These are phyloP conservation scores for Boletus edulis DNA, from an alignment of 768 basidiomycete species.

Conservation along the genomic window DNA sequence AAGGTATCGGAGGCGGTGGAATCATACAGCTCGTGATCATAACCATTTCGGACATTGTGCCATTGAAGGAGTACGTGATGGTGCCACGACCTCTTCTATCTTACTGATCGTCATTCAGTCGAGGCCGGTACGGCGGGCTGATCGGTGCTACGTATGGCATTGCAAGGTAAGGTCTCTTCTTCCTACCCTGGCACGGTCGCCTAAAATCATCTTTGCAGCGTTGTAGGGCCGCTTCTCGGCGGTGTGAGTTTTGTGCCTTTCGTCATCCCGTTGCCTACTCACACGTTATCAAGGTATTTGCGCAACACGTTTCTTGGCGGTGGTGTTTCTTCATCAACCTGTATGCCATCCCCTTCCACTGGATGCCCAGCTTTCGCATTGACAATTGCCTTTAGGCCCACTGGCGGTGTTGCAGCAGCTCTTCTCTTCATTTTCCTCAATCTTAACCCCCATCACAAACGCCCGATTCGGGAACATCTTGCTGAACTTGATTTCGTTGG, in stretches of 20 bases:
- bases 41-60: constrained; percentile 80
- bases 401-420: constrained; percentile 60
- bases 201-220: constrained; percentile 32
- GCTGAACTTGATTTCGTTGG: constrained; percentile 72
- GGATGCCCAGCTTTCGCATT: not conserved
- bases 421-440: constrained; percentile 74
- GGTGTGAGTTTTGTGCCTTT: constrained; percentile 50
- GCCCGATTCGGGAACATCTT: constrained; percentile 56
- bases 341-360: constrained; percentile 34
- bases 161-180: constrained; percentile 36
- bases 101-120: constrained; percentile 40
- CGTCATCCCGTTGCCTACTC: not conserved
- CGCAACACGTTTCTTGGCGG: constrained; percentile 76
- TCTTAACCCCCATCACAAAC: constrained; percentile 69
- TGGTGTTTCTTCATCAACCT: constrained; percentile 85
- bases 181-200: not conserved
- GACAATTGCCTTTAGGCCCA: constrained; percentile 48
- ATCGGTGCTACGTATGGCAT: constrained; percentile 80
- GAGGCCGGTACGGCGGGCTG: constrained; percentile 75
- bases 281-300: constrained; percentile 44
- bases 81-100: not conserved
- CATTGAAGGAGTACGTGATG: constrained; percentile 63
- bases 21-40: constrained; percentile 77
- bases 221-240: constrained; percentile 79
- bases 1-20: constrained; percentile 83